Base-by-base conservation (phyloP, 2,329 filamentous ascomycete genomes). In the Lecanosticta acicola region DNA sequence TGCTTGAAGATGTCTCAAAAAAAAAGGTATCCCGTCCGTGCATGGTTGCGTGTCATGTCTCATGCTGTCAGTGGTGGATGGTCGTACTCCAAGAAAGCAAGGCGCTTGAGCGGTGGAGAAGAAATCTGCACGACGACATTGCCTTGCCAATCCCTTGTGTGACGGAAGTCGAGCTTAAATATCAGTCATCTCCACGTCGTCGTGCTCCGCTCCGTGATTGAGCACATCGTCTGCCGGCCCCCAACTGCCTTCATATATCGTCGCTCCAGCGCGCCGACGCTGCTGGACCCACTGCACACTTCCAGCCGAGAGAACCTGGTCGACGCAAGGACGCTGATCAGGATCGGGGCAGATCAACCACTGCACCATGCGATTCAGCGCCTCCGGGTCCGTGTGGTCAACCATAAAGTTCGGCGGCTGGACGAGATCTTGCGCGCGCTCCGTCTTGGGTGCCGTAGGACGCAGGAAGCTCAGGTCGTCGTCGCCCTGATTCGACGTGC, bases 221-320 rank as follows among this genome's bases (percentile, higher is more conserved):
- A 81, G 70, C 16, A 81, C 71, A 51, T 82, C 77, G 53, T 83
- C 83, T 18, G 77, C 77, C 24, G 91, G 91, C 3, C 93, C 93
- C 85, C 90, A 98, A 64, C 87, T 93, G 52, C 93, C 93, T 70
- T 98, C 93, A 59, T 86, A 98, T 43, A 98, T 83, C 0, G 89
- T 96, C n/a, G 93, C 93, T 36, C 89, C 87, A 9, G 89, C 87
- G 45, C 85, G 82, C 45, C 89, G 82, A 51, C 89, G 82, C 41
- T 74, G 71, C 44, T 82, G 78, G 24, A 94, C 84, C 86, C 93
- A 98, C 50, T 77, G 78, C 42, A 95, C 77, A 18, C 88, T 87
- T 39, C 83, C 80, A 1, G 83, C 78, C 37, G 78, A 70, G 38
- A 95, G 77, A 9, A 98, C 70, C 53, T 94, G 79, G 42, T 84